Conservation (phyloP, 139 green algal genomes). For the Chlorella sp. region DNA sequence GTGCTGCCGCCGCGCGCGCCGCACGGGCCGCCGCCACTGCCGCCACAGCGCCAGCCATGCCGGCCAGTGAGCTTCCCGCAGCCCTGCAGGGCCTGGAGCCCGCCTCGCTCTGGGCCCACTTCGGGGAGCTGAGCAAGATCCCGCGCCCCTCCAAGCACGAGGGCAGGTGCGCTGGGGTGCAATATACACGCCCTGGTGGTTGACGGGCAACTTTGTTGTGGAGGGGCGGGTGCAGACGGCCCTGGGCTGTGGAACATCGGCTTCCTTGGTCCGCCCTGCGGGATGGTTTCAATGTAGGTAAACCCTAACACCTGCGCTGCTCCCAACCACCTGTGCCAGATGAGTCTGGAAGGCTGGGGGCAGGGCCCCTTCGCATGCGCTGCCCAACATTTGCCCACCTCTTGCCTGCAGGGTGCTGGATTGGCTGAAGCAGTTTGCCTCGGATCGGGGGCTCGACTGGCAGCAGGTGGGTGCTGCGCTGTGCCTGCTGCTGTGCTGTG, state of each 20-base stretch:
- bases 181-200: too few relatives aligned
- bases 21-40: background rate
- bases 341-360: too few relatives aligned
- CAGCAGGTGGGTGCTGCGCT: conserved; percentile 11
- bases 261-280: too few relatives aligned
- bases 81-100: conserved; percentile 46
- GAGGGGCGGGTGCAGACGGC: too few relatives aligned
- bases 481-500: background rate
- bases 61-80: background rate
- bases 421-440: conserved; percentile 73
- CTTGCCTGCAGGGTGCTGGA: conserved; percentile 56
- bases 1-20: background rate
- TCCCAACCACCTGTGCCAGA: too few relatives aligned
- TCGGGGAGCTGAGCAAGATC: conserved; percentile 55
- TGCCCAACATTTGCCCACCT: background rate
- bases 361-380: background rate
- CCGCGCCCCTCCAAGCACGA: conserved; percentile 74
- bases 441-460: conserved; percentile 55
- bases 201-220: too few relatives aligned
- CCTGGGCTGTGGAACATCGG: too few relatives aligned
- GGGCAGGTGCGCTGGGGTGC: conserved; percentile 34
- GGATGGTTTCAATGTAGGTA: too few relatives aligned
- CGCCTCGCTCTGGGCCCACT: conserved; percentile 50
- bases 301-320: too few relatives aligned
- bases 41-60: background rate